Conservation (phyloP, 1,284 basidiomycete species). For the Apiotrichum mycotoxinovorans region DNA sequence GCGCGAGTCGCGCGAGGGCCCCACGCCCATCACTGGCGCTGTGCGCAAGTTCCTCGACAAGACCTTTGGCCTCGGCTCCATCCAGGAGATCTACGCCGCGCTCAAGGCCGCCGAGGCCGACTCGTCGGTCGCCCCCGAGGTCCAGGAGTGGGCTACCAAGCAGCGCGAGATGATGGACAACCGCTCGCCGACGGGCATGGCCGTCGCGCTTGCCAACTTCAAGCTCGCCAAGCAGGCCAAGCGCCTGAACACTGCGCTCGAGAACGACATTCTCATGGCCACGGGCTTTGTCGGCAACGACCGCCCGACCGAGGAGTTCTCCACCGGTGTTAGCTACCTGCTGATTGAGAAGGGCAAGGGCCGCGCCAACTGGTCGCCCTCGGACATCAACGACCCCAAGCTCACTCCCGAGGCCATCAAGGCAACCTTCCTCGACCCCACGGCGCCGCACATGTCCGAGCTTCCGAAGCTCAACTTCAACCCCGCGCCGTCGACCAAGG, state of each 20-base stretch:
- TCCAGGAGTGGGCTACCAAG: slow-evolving; percentile 68
- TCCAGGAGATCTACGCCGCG: slow-evolving; percentile 66
- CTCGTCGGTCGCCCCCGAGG: slow-evolving; percentile 51
- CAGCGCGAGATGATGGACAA: slow-evolving; percentile 63
- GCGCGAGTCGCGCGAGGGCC: slow-evolving; percentile 58
- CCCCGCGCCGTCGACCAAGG: slow-evolving; percentile 24
- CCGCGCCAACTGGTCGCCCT: slow-evolving; percentile 53
- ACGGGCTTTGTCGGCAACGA: slow-evolving; percentile 34
- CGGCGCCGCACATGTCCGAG: slow-evolving; percentile 64
- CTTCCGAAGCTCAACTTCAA: slow-evolving; percentile 30
- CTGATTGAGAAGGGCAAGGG: slow-evolving; percentile 61
- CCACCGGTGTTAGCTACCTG: slow-evolving; percentile 70
- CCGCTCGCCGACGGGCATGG: slow-evolving; percentile 85
- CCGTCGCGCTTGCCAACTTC: slow-evolving; percentile 74
- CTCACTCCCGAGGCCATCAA: slow-evolving; percentile 56
- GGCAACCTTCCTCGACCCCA: slow-evolving; percentile 37
- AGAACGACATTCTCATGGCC: slow-evolving; percentile 56
- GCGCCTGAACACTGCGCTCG: slow-evolving; percentile 62
- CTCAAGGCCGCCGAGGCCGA: slow-evolving; percentile 52
- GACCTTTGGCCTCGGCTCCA: slow-evolving; percentile 66
- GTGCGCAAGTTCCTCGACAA: slow-evolving; percentile 71
- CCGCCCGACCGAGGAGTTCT: slow-evolving; percentile 75
- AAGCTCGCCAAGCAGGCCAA: slow-evolving; percentile 62
- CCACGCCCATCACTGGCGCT: slow-evolving; percentile 59
- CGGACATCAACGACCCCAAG: slow-evolving; percentile 57